Base-by-base conservation (phyloP, 140 eudicot genomes). In the Flaveria floridana region DNA sequence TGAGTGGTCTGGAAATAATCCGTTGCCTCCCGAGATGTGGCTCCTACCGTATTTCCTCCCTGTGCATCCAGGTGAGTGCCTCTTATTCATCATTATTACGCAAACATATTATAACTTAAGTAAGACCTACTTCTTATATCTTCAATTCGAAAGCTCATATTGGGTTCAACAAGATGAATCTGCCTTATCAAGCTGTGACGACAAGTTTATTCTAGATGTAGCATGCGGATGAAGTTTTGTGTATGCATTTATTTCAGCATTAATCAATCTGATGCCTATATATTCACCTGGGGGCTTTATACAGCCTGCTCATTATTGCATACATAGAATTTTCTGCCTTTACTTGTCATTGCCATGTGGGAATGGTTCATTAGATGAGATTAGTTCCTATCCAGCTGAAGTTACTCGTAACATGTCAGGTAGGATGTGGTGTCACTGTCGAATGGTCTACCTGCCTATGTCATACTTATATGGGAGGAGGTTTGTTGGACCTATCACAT, bases 381-480 rank as follows among this genome's bases (percentile, higher is more conserved):
- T 10, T 34, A 25, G 26, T 46, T 39, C 26, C 23, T 7, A 19
- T 81, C 28, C 56, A 46, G 47, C 48, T 78, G 65, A 73, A 76
- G 42, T 26, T 26, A 47, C 52, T 44, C 72, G 4, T 34, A 20
- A 46, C 42, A 15, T 65, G 75, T 83, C 89, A 94, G 99, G 99
- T 86, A 86, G 96, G 81, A 90, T 94, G 97, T 94, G 99, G 99
- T 94, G 97, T 80, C 99, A 94, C 80, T 90, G 96, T 80, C 85
- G 99, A 26, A 94, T 94, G 99, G 99, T 94, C 70, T 91, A 90
- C 82, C 83, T 93, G 75, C 99, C 98, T 51, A 90, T 93, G 96
- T 93, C 96, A 53, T 93, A 90, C 84, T 64, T 93, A 68, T 93
- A 93, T 70, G 98, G 97, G 67, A 90, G 84, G 88, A 85, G 96